A percentile compares a stretch with the other conserved stretches of the same genome.
Conservation (phyloP, 2,329 filamentous ascomycete genomes). For the Cucurbitaria berberidis region DNA sequence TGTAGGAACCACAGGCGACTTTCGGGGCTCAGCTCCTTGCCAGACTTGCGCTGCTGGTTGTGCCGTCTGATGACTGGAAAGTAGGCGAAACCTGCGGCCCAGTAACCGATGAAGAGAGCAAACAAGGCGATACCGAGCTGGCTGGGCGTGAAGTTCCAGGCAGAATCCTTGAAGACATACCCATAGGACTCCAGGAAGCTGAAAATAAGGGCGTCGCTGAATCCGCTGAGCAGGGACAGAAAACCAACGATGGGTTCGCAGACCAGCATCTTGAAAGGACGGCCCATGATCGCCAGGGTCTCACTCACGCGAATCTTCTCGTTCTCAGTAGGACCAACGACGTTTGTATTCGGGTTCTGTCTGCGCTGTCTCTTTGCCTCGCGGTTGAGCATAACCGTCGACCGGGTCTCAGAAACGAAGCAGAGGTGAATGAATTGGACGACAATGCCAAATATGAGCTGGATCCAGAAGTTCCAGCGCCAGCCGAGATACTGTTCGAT, state of each 20-base stretch:
- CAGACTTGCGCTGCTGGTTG: slow-evolving; percentile 54
- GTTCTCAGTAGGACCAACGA: slow-evolving; percentile 75
- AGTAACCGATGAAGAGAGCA: slow-evolving; percentile 70
- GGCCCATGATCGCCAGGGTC: slow-evolving; percentile 60
- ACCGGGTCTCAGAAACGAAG: slow-evolving; percentile 76
- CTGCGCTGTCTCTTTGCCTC: slow-evolving; percentile 75
- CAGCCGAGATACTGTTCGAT: slow-evolving; percentile 70
- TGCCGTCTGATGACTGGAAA: slow-evolving; percentile 58
- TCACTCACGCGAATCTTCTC: slow-evolving; percentile 30
- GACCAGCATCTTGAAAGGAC: slow-evolving; percentile 75
- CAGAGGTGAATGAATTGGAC: slow-evolving; percentile 71
- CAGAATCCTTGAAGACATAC: slow-evolving; percentile 66
- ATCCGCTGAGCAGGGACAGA: slow-evolving; percentile 73
- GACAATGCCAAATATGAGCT: slow-evolving; percentile 76
- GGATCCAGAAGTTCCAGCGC: slow-evolving; percentile 83
- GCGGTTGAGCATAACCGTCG: slow-evolving; percentile 75
- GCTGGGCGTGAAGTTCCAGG: slow-evolving; percentile 65
- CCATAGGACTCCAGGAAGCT: slow-evolving; percentile 76
- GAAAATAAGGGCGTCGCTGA: slow-evolving; percentile 78
- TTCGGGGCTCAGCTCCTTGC: slow-evolving; percentile 63
- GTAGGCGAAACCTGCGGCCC: slow-evolving; percentile 66
- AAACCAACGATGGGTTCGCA: slow-evolving; percentile 75
- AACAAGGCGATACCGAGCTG: slow-evolving; percentile 62
- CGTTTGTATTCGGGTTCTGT: slow-evolving; percentile 53
- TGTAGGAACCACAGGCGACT: slow-evolving; percentile 70